Percentiles rank a stretch among this genome's conserved stretches.
These are phyloP conservation scores for Coniella lustricola DNA, from an alignment of 2,329 filamentous ascomycete species.

Conservation along the genomic window DNA sequence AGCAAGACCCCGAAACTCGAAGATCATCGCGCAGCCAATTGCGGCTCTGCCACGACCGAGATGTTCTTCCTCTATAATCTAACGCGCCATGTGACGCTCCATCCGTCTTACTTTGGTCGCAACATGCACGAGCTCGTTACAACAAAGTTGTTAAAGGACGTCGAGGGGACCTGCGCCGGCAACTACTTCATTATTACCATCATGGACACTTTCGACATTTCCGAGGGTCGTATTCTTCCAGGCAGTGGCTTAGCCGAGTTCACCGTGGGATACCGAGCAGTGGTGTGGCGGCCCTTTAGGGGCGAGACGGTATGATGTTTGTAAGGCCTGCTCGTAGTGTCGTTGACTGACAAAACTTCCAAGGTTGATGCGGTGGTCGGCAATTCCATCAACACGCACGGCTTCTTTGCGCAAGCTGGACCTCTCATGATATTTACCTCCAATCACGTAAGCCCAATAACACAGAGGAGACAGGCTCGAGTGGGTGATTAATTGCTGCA, in stretches of 20 bases:
- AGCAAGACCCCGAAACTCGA: background rate
- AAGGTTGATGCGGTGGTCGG: slow-evolving; percentile 86
- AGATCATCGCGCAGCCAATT: background rate
- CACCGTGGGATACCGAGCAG: slow-evolving; percentile 87
- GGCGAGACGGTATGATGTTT: slow-evolving; percentile 77
- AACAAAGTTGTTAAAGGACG: slow-evolving; percentile 81
- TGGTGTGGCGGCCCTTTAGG: slow-evolving; percentile 96
- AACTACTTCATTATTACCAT: slow-evolving; percentile 98
- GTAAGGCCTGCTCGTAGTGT: slow-evolving; percentile 4
- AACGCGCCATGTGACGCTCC: slow-evolving; percentile 87
- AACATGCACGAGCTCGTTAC: slow-evolving; percentile 90
- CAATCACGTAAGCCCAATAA: slow-evolving; percentile 58
- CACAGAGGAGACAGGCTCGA: background rate
- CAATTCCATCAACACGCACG: slow-evolving; percentile 81
- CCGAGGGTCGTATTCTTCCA: slow-evolving; percentile 84
- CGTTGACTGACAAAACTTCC: slow-evolving; percentile 11
- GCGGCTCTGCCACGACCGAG: slow-evolving; percentile 20
- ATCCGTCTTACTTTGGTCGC: slow-evolving; percentile 93
- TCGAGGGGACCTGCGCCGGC: slow-evolving; percentile 91
- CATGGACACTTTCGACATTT: slow-evolving; percentile 93
- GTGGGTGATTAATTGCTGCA: slow-evolving; percentile 20
- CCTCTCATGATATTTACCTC: slow-evolving; percentile 74
- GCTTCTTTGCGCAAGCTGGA: slow-evolving; percentile 81
- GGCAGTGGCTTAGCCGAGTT: slow-evolving; percentile 91
- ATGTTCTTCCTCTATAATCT: slow-evolving; percentile 99